A percentile compares a stretch with the other conserved stretches of the same genome.
phyloP scores from a whole-genome alignment of 2,329 filamentous ascomycete genomes.

The Aspergillus tanneri region DNA sequence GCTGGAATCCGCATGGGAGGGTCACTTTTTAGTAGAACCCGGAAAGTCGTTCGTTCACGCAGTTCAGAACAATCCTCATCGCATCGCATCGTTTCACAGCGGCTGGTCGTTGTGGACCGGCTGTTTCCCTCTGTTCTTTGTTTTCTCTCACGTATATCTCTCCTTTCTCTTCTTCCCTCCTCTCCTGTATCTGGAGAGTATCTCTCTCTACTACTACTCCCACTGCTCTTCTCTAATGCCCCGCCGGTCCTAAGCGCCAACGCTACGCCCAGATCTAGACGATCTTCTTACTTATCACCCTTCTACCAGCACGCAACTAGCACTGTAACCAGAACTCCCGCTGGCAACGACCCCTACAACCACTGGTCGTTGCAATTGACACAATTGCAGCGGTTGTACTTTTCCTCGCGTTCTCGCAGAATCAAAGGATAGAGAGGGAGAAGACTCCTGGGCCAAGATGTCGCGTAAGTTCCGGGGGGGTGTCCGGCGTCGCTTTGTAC shows the following conservation, averaged over 20 bases:
- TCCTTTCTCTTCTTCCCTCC: slow-evolving; percentile 5
- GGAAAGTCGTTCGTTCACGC: no score
- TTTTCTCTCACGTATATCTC: slow-evolving; percentile 9
- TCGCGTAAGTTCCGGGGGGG: slow-evolving; percentile 35
- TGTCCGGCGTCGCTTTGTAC: slow-evolving; percentile 22
- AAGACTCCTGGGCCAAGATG: slow-evolving; percentile 29
- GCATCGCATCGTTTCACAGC: slow-evolving; percentile 9
- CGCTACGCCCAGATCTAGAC: slow-evolving; percentile 25
- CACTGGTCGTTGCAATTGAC: slow-evolving; percentile 7
- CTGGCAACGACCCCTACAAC: slow-evolving; percentile 5
- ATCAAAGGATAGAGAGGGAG: slow-evolving; percentile 5
- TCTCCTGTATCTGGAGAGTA: slow-evolving; percentile 10
- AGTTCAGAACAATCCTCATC: slow-evolving; percentile 9
- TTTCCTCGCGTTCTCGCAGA: background rate
- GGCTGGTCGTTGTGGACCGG: slow-evolving; percentile 18
- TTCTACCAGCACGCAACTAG: slow-evolving; percentile 8
- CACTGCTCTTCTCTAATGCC: slow-evolving; percentile 26
- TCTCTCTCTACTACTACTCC: slow-evolving; percentile 4
- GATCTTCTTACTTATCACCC: slow-evolving; percentile 13
- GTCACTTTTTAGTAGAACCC: no score
- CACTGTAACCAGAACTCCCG: slow-evolving; percentile 9
- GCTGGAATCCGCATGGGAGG: no score
- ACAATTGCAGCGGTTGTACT: slow-evolving; percentile 9
- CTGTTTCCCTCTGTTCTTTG: slow-evolving; percentile 11
- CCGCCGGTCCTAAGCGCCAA: slow-evolving; percentile 43